Evolutionary conservation across 208 protist species (phyloP).

Genomic region (Crithidia mellificae): DNA sequence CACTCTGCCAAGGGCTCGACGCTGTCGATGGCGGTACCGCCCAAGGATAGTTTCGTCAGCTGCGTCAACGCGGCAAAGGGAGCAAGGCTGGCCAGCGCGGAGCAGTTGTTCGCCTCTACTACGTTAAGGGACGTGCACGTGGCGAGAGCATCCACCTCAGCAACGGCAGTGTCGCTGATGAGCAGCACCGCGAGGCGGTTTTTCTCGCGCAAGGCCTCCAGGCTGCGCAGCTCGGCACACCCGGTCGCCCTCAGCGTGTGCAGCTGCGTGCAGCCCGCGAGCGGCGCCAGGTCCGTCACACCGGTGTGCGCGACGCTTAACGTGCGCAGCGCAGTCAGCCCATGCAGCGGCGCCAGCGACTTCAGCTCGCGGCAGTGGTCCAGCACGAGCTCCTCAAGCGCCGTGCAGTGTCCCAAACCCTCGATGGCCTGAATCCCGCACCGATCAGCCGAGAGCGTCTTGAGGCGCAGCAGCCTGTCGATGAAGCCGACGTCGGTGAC

Average conservation of each 20-base stretch:
- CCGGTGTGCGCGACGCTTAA: not conserved
- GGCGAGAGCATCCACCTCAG: not conserved
- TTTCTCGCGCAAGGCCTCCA: not conserved
- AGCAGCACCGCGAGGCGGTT: not conserved
- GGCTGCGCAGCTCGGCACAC: slow-evolving; percentile 3
- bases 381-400: slow-evolving; percentile 5
- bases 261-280: not conserved
- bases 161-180: slow-evolving; percentile 3
- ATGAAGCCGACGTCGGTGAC: not conserved
- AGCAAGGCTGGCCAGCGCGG: not conserved
- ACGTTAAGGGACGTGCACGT: not conserved
- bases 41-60: not conserved
- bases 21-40: not conserved
- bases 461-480: not conserved
- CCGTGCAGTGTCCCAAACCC: slow-evolving; percentile 7
- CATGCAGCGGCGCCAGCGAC: not conserved
- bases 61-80: not conserved
- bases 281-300: slow-evolving; percentile 9
- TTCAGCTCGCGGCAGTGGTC: not conserved
- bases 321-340: not conserved
- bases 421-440: not conserved
- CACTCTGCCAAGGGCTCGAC: not conserved
- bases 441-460: not conserved
- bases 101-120: not conserved
- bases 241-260: not conserved